Percentiles rank a stretch among this genome's conserved stretches.
Conservation (phyloP, 1,139 yeast species). For the Lodderomyces theae region DNA sequence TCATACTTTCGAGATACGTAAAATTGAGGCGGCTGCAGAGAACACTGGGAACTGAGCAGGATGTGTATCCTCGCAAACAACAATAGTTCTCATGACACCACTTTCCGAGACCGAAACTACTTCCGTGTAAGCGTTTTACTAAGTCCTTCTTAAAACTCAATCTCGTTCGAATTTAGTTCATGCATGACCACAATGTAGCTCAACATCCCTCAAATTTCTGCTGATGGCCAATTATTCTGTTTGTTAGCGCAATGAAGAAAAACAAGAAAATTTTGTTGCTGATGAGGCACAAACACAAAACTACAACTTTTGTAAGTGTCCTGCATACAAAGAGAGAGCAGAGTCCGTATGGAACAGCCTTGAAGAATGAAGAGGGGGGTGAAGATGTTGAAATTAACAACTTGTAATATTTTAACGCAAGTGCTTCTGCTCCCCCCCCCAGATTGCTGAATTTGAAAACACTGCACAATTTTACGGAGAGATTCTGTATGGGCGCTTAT, state of each 20-base stretch:
- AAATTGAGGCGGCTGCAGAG: too few relatives aligned
- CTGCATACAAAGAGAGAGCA: neutral
- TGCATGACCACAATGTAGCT: neutral
- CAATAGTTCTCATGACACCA: too few relatives aligned
- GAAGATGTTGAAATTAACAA: too few relatives aligned
- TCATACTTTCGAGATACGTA: too few relatives aligned
- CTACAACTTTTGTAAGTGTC: neutral
- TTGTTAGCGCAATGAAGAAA: neutral
- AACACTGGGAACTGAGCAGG: too few relatives aligned
- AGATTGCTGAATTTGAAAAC: too few relatives aligned
- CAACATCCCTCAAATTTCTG: too few relatives aligned
- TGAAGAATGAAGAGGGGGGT: neutral
- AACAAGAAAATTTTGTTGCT: neutral
- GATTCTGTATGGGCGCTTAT: neutral
- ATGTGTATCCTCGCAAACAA: neutral
- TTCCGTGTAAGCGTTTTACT: neutral
- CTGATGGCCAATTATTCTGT: too few relatives aligned
- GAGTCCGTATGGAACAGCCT: neutral
- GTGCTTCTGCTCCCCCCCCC: too few relatives aligned
- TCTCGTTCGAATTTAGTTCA: neutral
- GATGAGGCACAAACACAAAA: neutral
- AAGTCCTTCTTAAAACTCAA: neutral
- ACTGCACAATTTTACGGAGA: too few relatives aligned
- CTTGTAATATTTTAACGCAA: too few relatives aligned
- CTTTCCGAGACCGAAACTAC: too few relatives aligned